Percentiles rank a stretch among this genome's conserved stretches.
Evolutionary conservation across 768 basidiomycete species (phyloP).

Genomic region (Boletus bicolor): DNA sequence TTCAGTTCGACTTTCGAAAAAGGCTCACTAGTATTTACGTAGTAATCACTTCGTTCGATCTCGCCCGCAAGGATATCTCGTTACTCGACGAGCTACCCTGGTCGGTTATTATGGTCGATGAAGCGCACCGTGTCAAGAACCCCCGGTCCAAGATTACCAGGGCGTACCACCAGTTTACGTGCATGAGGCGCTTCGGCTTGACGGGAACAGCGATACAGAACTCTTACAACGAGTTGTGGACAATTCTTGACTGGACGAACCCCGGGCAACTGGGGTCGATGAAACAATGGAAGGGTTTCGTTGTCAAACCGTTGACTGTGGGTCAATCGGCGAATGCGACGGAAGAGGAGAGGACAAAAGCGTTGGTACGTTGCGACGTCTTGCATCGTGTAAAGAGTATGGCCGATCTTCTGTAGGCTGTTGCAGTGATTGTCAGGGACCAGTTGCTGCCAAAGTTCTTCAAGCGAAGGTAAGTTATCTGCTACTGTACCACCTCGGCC

Average conservation of each 20-base stretch:
- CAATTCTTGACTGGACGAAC: constrained; percentile 89
- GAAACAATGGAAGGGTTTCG: constrained; percentile 73
- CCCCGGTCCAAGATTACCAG: constrained; percentile 57
- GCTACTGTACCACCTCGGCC: not conserved
- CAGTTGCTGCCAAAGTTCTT: constrained; percentile 81
- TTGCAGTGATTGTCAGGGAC: constrained; percentile 60
- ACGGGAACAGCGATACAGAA: constrained; percentile 89
- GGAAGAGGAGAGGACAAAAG: constrained; percentile 56
- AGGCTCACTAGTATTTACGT: not conserved
- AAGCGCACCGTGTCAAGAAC: constrained; percentile 90
- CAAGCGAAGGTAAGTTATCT: constrained; percentile 57
- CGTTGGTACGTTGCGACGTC: constrained; percentile 38
- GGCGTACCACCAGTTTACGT: constrained; percentile 71
- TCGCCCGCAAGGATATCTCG: constrained; percentile 68
- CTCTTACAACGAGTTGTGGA: constrained; percentile 87
- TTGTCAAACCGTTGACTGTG: constrained; percentile 61
- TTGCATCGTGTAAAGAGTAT: not conserved
- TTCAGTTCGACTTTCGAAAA: not conserved
- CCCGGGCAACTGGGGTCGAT: constrained; percentile 71
- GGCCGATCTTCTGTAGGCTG: constrained; percentile 36
- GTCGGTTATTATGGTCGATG: constrained; percentile 80
- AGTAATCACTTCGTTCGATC: constrained; percentile 84
- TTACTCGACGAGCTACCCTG: constrained; percentile 64
- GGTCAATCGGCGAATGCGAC: constrained; percentile 69
- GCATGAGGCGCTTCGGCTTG: constrained; percentile 72